phyloP scores from a whole-genome alignment of 768 basidiomycete genomes.

The Lactarius sanguifluus region DNA sequence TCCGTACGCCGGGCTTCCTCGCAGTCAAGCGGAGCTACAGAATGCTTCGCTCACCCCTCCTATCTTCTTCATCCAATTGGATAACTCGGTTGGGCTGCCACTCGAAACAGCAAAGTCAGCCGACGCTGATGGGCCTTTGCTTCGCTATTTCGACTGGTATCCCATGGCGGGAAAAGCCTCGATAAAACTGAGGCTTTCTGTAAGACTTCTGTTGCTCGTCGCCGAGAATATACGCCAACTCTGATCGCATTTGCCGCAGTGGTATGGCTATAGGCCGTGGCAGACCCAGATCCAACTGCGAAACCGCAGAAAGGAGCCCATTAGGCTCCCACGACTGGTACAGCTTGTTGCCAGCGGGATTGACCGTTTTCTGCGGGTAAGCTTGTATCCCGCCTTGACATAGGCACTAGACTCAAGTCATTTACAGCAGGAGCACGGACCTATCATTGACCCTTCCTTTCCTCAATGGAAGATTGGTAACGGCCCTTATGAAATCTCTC shows the following conservation, averaged over 20 bases:
- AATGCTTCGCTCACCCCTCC: conserved; percentile 12
- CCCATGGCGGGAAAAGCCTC: conserved; percentile 24
- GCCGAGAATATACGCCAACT: background rate
- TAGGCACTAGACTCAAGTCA: background rate
- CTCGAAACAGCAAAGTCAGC: conserved; percentile 17
- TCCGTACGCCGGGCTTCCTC: conserved; percentile 23
- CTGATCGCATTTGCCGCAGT: conserved; percentile 1
- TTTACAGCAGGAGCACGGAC: conserved; percentile 18
- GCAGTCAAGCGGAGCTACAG: conserved; percentile 18
- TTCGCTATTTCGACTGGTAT: conserved; percentile 15
- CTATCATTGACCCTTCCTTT: background rate
- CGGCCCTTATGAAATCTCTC: conserved; percentile 14
- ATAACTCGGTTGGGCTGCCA: conserved; percentile 15
- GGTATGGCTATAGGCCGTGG: conserved; percentile 19
- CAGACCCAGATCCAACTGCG: conserved; percentile 25
- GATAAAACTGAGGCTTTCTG: conserved; percentile 23
- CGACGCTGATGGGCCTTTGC: conserved; percentile 5
- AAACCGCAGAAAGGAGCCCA: conserved; percentile 22
- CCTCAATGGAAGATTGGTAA: conserved; percentile 19
- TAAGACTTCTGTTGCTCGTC: background rate
- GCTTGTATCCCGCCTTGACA: background rate
- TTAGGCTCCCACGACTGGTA: conserved; percentile 20
- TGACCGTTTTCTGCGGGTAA: conserved; percentile 23
- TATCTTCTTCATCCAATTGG: conserved; percentile 15
- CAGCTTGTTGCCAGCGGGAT: conserved; percentile 24